Conservation (phyloP, 257 asterid genomes). For the Lithospermum erythrorhizon region DNA sequence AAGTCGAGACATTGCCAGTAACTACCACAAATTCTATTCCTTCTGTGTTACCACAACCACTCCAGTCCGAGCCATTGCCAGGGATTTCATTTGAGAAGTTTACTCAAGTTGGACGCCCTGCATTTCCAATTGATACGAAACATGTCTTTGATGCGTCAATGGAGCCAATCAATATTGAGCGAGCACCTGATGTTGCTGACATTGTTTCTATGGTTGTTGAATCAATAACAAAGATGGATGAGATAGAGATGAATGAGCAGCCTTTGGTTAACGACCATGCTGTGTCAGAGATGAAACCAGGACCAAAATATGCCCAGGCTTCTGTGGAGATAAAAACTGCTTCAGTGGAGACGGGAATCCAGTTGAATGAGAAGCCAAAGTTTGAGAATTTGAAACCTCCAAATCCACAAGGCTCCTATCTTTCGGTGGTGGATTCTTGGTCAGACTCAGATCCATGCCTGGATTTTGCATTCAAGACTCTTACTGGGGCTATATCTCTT, state of each 20-base stretch:
- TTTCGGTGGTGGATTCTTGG: conserved; percentile 22
- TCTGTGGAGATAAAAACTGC: conserved; percentile 3
- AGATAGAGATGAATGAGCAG: neutral
- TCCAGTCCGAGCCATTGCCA: conserved; percentile 5
- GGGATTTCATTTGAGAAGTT: conserved; percentile 3
- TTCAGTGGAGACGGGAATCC: conserved; percentile 1
- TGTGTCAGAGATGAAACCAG: neutral
- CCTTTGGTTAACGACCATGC: conserved; percentile 8
- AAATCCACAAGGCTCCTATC: conserved; percentile 10
- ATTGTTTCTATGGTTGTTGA: conserved; percentile 6
- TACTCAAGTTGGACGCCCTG: neutral
- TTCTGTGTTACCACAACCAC: conserved; percentile 8
- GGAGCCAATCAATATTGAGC: conserved; percentile 10
- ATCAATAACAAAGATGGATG: conserved; percentile 8
- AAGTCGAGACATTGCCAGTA: conserved; percentile 8
- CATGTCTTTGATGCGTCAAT: neutral
- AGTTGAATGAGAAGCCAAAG: conserved; percentile 12
- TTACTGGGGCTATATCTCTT: conserved; percentile 33
- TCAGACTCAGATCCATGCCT: conserved; percentile 38
- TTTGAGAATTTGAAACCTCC: conserved; percentile 12
- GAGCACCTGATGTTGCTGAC: conserved; percentile 1
- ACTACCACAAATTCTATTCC: conserved; percentile 2
- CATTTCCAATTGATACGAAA: neutral
- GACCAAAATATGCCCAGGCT: neutral
- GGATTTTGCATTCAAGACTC: conserved; percentile 37